Evolutionary conservation across 202 grass and related monocot species (phyloP).

Genomic region (Setaria italica): DNA sequence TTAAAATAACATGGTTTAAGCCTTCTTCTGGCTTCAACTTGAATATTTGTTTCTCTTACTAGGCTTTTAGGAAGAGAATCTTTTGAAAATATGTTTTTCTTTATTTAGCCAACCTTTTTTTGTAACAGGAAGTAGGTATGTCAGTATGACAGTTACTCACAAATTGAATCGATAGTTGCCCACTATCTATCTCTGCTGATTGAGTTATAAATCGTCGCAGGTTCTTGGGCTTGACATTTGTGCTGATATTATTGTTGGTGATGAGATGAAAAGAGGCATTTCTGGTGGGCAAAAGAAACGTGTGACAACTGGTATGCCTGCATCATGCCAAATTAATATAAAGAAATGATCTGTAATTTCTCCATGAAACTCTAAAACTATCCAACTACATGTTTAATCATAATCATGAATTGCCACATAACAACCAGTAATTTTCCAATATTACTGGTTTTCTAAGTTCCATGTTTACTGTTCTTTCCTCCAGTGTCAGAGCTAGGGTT

Average conservation of each 20-base stretch:
- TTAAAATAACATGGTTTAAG: conserved; percentile 3
- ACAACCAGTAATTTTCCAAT: neutral
- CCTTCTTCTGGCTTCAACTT: conserved; percentile 13
- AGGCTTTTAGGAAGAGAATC: conserved; percentile 12
- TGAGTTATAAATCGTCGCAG: conserved; percentile 39
- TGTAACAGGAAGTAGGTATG: neutral
- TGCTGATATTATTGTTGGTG: conserved; percentile 77
- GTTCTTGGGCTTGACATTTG: conserved; percentile 85
- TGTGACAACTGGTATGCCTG: conserved; percentile 71
- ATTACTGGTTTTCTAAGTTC: neutral
- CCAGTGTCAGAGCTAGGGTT: neutral
- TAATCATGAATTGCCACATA: neutral
- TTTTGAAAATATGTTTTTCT: neutral
- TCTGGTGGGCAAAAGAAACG: conserved; percentile 92
- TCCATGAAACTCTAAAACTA: neutral
- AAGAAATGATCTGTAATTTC: neutral
- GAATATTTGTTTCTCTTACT: neutral
- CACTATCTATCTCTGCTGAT: conserved; percentile 21
- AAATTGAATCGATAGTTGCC: neutral
- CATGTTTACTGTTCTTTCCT: conserved; percentile 24
- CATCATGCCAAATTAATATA: neutral
- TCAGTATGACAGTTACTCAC: neutral
- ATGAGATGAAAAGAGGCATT: conserved; percentile 85
- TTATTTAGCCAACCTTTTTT: neutral
- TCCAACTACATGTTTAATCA: neutral